Base-by-base conservation (phyloP, 441 rosid species). In the Adansonia rubrostipa region DNA sequence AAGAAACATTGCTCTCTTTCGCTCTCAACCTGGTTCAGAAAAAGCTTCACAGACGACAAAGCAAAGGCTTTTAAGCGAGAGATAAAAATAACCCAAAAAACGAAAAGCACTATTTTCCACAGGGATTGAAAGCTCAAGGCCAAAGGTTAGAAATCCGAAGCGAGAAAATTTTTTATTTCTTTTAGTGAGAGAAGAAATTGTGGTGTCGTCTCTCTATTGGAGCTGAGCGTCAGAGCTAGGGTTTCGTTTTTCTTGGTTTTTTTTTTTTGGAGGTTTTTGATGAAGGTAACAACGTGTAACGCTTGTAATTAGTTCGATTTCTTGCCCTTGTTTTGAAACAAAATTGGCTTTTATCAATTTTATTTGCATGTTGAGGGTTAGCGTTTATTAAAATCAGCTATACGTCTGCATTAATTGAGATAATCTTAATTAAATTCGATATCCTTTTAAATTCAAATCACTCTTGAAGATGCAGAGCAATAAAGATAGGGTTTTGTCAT, bases 181-280 rank as follows among this genome's bases (percentile, higher is more conserved):
- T 42, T 3, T 69, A 53, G 76, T 73, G 63, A 66, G 65, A 68
- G 70, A 44, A 72, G 13, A 62, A 45, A 75, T n/a, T 50, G 76
- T 1, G 77, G n/a, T 73, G 54, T 71, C 62, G 42, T 66, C 57
- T 71, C 80, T 80, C 62, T 66, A n/a, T 54, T 54, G 76, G 54
- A 72, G 80, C 81, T 19, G 82, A 73, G 58, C 36, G 56, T 76
- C 80, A 36, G 75, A 64, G 79, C 80, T 85, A 84, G 87, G 88
- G 90, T 85, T 84, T 82, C 71, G 19, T n/a, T 40, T 56, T n/a
- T 45, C 6, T 3, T 45, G 40, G 40, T 36, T 36, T 36, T 36
- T 17, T 13, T 14, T 20, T 54, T 20, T 72, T 82, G 22, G 45
- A 20, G 45, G 17, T 78, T 61, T 60, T 69, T 40, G 45, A 79